These are phyloP conservation scores for Decorospora gaudefroyi DNA, from an alignment of 2,329 filamentous ascomycete species.

Conservation along the genomic window DNA sequence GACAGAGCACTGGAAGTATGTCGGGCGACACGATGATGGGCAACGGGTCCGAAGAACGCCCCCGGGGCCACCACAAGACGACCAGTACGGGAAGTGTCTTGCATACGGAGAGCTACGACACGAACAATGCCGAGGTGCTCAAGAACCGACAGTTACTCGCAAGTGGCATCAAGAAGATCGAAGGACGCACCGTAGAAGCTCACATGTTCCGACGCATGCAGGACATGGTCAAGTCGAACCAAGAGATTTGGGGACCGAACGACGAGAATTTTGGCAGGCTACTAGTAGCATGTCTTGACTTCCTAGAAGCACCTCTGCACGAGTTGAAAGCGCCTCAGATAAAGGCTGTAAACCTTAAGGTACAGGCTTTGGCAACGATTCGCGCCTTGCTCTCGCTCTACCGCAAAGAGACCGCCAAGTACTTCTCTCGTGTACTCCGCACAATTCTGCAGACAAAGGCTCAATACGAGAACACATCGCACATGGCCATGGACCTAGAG, in stretches of 20 bases:
- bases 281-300: conserved; percentile 70
- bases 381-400: conserved; percentile 72
- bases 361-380: conserved; percentile 74
- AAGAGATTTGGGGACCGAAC: conserved; percentile 65
- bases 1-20: conserved; percentile 38
- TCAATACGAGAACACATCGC: conserved; percentile 68
- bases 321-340: conserved; percentile 58
- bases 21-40: conserved; percentile 36
- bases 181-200: conserved; percentile 72
- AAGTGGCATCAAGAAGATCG: conserved; percentile 75
- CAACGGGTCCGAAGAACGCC: conserved; percentile 30
- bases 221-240: conserved; percentile 69
- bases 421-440: conserved; percentile 69
- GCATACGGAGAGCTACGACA: conserved; percentile 37
- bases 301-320: conserved; percentile 64
- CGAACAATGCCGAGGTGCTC: conserved; percentile 48
- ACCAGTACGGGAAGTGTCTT: conserved; percentile 45
- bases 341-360: conserved; percentile 72
- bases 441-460: conserved; percentile 68
- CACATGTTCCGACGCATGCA: conserved; percentile 81
- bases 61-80: conserved; percentile 45
- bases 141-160: conserved; percentile 65
- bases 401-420: conserved; percentile 67
- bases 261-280: conserved; percentile 72
- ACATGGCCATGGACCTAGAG: conserved; percentile 75